These are phyloP conservation scores for Pythium angustatum DNA, from an alignment of 352 stramenopile genomes.

Conservation along the genomic window DNA sequence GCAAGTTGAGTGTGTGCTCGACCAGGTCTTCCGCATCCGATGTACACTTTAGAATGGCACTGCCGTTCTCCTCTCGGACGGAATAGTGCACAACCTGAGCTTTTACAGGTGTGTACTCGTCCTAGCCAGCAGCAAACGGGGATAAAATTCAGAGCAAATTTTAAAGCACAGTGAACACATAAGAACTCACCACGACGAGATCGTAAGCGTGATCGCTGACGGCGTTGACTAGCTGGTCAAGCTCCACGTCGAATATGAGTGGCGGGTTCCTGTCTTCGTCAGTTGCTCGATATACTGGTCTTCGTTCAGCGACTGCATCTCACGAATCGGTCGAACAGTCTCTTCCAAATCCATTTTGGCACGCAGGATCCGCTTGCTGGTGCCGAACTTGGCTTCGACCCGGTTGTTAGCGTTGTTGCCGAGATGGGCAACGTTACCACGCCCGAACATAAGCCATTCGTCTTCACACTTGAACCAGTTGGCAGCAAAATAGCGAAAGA, in stretches of 20 bases:
- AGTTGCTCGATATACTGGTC: conserved; percentile 21
- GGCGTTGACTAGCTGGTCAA: conserved; percentile 18
- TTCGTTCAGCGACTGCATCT: conserved; percentile 22
- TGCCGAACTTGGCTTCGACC: conserved; percentile 9
- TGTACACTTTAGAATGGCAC: conserved; percentile 5
- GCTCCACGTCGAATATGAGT: conserved; percentile 19
- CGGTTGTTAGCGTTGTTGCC: conserved; percentile 13
- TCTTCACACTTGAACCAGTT: neutral
- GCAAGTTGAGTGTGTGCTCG: conserved; percentile 4
- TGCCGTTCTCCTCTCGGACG: neutral
- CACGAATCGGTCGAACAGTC: conserved; percentile 18
- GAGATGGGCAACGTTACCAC: neutral
- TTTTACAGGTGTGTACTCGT: conserved; percentile 11
- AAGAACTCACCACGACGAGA: conserved; percentile 20
- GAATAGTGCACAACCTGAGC: neutral
- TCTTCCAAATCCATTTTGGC: conserved; percentile 27
- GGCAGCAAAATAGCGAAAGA: neutral
- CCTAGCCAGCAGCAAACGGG: neutral
- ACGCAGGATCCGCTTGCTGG: neutral
- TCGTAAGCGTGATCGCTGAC: conserved; percentile 32
- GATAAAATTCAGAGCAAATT: neutral
- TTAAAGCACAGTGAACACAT: too few species aligned
- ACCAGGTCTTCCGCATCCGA: neutral
- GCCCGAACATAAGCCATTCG: conserved; percentile 5
- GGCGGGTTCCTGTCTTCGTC: conserved; percentile 13